Base-by-base conservation (phyloP, 1,139 yeast species). In the Komagataea norvegica region DNA sequence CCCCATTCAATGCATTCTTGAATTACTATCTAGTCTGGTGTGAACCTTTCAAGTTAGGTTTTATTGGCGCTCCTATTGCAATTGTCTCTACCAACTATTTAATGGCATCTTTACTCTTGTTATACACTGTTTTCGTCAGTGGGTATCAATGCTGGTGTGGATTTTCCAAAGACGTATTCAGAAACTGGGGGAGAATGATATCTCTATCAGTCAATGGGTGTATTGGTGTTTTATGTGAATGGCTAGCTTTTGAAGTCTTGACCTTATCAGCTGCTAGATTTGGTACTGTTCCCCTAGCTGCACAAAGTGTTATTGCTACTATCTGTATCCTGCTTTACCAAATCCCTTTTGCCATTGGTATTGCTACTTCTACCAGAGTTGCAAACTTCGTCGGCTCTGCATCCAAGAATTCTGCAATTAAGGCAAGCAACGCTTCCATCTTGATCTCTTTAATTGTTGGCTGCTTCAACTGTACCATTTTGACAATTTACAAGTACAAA, bases 311-410 rank as follows among this genome's bases (percentile, higher is more conserved):
- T 33, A 74, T 81, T 18, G 68, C 85, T 9, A 80, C 91, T 0
- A 70, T 83, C 8, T 78, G 84, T 52, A 79, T 80, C 6, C 63
- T 82, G 32, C 64, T 79, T 23, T 83, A 81, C 54, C 91, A 83
- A 56, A 65, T 82, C 14, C 89, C 91, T 6, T 79, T 81, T 61
- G 86, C 89, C 2, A 67, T 81, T 36, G 74, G 85, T 7, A 79
- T 83, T 36, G 86, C 88, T 4, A 72, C 85, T 1, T 77, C 88
- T 10, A 81, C 91, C 1, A 69, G 91, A 60, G 72, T 82, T 31
- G 93, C 91, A 1, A 80, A 86, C 76, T 80, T 68, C 50, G 72
- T 83, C 44, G 93, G 93, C 8, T 82, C 87, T 1, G 84, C 84
- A 1, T 68, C 79, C 3, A 72, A 68, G 41, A 46, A 53, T 15